Base-by-base conservation (phyloP, 2,329 filamentous ascomycete species). In the Grosmannia penicillata region DNA sequence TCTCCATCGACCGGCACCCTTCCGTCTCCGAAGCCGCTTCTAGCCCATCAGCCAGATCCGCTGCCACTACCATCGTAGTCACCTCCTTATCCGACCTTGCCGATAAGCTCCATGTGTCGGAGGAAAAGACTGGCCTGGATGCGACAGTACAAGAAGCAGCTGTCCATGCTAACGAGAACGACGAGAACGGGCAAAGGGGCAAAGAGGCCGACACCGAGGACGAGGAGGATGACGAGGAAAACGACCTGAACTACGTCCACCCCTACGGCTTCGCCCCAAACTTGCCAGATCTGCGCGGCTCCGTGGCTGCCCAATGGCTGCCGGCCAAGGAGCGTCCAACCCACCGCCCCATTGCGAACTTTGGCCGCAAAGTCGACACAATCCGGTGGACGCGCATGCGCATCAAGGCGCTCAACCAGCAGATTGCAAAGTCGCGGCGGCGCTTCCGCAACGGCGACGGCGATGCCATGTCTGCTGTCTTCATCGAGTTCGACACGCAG, bases 401-500 rank as follows among this genome's bases (percentile, higher is more conserved):
- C 52, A 66, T 89, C 38, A 57, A 57, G 38, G 47, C 52, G 15
- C 53, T 61, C 27, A 56, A 55, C 43, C 40, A 47, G 7, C 45
- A 54, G 30, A 59, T 62, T 34, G 56, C 57, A 36, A 54, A 68
- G 47, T 56, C 65, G 34, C 58, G 58, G 75, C 59, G 72, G 58
- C 48, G 72, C 28, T 77, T 84, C 50, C 68, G 70, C 28, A 61
- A 67, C 11, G 75, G 81, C 35, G 70, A 83, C 45, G 77, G 68
- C 19, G 66, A 72, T 38, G 68, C 70, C 47, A 63, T 79, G 38
- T 73, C 73, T 37, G 78, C 86, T 4, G 80, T 91, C n/a, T 96
- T 98, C 51, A 82, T 98, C 46, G 87, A 96, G 53, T 98, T 94
- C 53, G 70, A 74, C 45, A 76, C 72, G 4, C 83, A 93, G 53